Evolutionary conservation across 179 eudicot species (phyloP), one percentile per base, ranked within the genome.

Genomic region (Amaranthus tricolor): DNA sequence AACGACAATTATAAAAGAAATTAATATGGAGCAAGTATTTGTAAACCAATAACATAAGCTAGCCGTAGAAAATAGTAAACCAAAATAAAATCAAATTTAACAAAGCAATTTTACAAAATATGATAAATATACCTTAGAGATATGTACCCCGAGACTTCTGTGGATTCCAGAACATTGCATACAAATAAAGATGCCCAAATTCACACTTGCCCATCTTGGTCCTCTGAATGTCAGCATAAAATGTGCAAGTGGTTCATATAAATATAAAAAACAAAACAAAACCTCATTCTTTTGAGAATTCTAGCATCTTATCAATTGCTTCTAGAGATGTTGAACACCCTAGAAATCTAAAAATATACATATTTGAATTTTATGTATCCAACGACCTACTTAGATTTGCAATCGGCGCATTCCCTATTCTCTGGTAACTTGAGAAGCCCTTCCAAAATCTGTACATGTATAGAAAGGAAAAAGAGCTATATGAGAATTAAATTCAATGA

Each of bases 191-290:
- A 89, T 88, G 60, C 96, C 98, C 72, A 95, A 82, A 83, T 90
- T 93, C 67, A 95, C 99, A 85, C 99, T 95, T 62, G 99, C 97
- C 99, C 98, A 95, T 88, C 99, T 85, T 49, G 99, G 99, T 84
- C 96, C 99, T 82, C 99, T 95, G 94, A 54, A 69, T 13, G 64
- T 66, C 62, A 62, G 71, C 7, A 67, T 78, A 15, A 19, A 10
- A 21, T 45, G 15, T n/a, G 7, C 53, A 8, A 59, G 63, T 57
- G 19, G 49, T 45, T 65, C 43, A 48, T 51, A 61, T 54, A 43
- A 66, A 61, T 59, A 66, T 7, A 55, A 48, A 74, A 52, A 51
- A 47, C 4, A 62, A 52, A 67, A 48, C 15, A 47, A 44, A 40
- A 19, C 9, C 11, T 60, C 50, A 59, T n/a, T 45, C 4, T 24